These are phyloP conservation scores for Hyphopichia homilentoma DNA, from an alignment of 805 yeast genomes.

Conservation along the genomic window DNA sequence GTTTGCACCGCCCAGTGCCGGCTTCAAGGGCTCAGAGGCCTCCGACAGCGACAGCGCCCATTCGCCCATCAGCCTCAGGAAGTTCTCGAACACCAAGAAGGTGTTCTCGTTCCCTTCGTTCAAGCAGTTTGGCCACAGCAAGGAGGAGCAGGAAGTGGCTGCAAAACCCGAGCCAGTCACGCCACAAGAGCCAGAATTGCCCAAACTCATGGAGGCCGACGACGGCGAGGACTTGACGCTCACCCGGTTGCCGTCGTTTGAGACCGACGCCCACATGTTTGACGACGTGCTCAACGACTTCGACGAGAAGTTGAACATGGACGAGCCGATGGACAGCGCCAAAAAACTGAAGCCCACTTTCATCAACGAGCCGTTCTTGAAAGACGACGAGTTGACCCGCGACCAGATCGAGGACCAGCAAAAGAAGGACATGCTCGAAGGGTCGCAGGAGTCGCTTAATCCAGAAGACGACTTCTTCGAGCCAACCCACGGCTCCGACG, in stretches of 20 bases:
- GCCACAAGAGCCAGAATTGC: no score
- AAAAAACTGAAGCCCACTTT: conserved; percentile 4
- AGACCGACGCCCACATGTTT: conserved; percentile 22
- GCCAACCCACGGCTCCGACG: conserved; percentile 13
- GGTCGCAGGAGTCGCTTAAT: conserved; percentile 2
- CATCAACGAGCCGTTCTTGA: conserved; percentile 24
- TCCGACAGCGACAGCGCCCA: no score
- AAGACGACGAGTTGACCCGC: conserved; percentile 39
- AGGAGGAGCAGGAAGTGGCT: no score
- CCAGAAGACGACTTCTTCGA: neutral
- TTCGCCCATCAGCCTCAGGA: no score
- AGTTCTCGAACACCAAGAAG: no score
- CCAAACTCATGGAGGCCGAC: conserved; percentile 6
- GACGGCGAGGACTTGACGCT: conserved; percentile 6
- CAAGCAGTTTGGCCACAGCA: no score
- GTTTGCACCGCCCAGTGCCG: no score
- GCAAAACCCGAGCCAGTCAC: no score
- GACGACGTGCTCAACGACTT: conserved; percentile 25
- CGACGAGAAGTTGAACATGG: conserved; percentile 19
- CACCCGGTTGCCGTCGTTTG: conserved; percentile 21
- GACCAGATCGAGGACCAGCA: conserved; percentile 41
- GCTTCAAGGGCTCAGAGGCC: no score
- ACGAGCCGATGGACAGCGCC: conserved; percentile 7
- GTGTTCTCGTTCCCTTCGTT: no score
- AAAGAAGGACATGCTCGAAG: conserved; percentile 19